phyloP scores from a whole-genome alignment of 176 grass and related monocot genomes.

The Musa schizocarpa region DNA sequence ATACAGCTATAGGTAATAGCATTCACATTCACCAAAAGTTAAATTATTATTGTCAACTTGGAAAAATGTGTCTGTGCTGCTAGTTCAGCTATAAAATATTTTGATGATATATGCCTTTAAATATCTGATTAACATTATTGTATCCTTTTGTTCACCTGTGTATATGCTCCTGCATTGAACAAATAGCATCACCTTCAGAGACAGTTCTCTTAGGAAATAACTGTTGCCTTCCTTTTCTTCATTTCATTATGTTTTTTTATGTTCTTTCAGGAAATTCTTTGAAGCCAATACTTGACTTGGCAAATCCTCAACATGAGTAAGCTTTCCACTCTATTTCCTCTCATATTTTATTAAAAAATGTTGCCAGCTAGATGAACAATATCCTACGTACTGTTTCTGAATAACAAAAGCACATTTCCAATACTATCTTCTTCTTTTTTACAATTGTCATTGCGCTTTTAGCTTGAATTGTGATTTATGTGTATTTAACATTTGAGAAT shows the following conservation, averaged over 20 bases:
- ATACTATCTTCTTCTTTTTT: too few relatives aligned
- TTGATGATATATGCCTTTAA: not conserved
- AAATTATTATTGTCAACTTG: not conserved
- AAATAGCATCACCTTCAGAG: not conserved
- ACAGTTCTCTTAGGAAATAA: not conserved
- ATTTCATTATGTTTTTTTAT: constrained; percentile 14
- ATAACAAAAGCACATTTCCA: too few relatives aligned
- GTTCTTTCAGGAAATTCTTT: constrained; percentile 52
- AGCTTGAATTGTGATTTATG: too few relatives aligned
- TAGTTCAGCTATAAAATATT: not conserved
- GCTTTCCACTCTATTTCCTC: constrained; percentile 21
- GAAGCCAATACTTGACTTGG: constrained; percentile 72
- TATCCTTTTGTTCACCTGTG: not conserved
- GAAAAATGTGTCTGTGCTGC: not conserved
- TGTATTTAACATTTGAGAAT: too few relatives aligned
- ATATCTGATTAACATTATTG: not conserved
- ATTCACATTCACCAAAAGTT: not conserved
- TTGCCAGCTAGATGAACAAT: not conserved
- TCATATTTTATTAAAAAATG: not conserved
- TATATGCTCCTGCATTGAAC: not conserved
- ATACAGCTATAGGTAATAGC: not conserved
- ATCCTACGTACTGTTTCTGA: not conserved
- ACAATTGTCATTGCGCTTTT: too few relatives aligned
- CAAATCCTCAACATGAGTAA: constrained; percentile 90
- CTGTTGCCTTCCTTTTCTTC: constrained; percentile 2